Conservation (phyloP, 805 yeast genomes). For the Hanseniaspora lachancei region DNA sequence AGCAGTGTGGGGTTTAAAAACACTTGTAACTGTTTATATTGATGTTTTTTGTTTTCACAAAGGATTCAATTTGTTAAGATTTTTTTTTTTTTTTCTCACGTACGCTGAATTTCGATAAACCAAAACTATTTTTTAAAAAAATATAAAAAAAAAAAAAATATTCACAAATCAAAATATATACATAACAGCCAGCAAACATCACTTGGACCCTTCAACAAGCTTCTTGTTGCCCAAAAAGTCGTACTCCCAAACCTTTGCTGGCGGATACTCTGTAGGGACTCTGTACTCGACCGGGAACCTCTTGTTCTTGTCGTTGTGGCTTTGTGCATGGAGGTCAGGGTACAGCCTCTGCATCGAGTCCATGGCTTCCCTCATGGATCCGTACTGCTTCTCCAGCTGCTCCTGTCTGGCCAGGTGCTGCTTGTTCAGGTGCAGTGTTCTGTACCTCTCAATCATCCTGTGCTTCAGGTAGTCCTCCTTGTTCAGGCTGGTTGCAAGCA, state of each 20-base stretch:
- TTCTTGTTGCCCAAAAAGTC: slow-evolving; percentile 25
- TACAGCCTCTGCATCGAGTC: slow-evolving; percentile 43
- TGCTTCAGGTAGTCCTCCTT: slow-evolving; percentile 79
- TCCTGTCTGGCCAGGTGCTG: slow-evolving; percentile 32
- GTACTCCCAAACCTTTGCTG: slow-evolving; percentile 66
- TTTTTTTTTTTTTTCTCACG: no score
- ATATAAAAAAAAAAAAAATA: no score
- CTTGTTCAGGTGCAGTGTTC: slow-evolving; percentile 51
- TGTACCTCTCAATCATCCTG: slow-evolving; percentile 66
- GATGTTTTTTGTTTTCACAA: no score
- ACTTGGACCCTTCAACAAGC: neutral
- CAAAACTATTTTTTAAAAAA: no score
- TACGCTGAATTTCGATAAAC: no score
- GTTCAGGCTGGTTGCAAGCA: slow-evolving; percentile 19
- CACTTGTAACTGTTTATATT: no score
- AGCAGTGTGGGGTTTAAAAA: no score
- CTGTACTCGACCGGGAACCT: slow-evolving; percentile 74
- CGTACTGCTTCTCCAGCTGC: slow-evolving; percentile 47
- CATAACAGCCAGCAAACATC: neutral
- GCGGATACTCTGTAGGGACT: slow-evolving; percentile 82
- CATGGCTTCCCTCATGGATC: slow-evolving; percentile 57
- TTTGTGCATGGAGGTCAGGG: slow-evolving; percentile 47
- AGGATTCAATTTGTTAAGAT: no score
- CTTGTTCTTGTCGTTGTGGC: slow-evolving; percentile 43
- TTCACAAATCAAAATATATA: no score